Evolutionary conservation across 495 filamentous ascomycete species (phyloP).

Genomic region (Annulohypoxylon bovei): DNA sequence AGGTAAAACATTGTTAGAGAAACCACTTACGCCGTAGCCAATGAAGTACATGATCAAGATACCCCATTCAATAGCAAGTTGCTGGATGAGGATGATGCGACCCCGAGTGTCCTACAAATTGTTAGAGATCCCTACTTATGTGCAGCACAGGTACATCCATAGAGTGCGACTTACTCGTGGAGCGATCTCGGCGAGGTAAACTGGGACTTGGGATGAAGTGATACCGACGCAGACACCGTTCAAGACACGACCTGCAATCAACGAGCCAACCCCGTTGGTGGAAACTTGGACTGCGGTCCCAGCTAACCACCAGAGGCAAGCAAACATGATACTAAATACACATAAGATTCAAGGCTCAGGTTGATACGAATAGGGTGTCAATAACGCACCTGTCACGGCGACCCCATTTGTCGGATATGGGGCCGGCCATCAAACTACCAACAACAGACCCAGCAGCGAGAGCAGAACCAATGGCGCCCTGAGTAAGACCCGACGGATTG

Average conservation of each 20-base stretch:
- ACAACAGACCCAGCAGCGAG: constrained; percentile 74
- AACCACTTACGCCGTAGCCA: constrained; percentile 49
- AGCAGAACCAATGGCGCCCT: constrained; percentile 73
- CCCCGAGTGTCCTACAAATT: constrained; percentile 53
- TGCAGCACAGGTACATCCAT: background rate
- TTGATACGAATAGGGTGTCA: background rate
- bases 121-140: background rate
- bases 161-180: constrained; percentile 65
- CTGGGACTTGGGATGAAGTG: constrained; percentile 80
- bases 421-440: constrained; percentile 70
- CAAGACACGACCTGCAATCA: constrained; percentile 76
- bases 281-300: constrained; percentile 75
- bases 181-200: constrained; percentile 81
- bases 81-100: constrained; percentile 77
- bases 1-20: background rate
- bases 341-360: constrained; percentile 15
- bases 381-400: constrained; percentile 60
- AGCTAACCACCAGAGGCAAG: constrained; percentile 75
- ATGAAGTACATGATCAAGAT: constrained; percentile 61
- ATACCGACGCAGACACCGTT: constrained; percentile 80
- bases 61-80: constrained; percentile 80
- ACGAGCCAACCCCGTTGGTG: constrained; percentile 66
- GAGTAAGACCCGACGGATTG: constrained; percentile 68
- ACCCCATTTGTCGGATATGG: constrained; percentile 71
- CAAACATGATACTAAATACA: constrained; percentile 63